These are phyloP conservation scores for Emydomyces testavorans DNA, from an alignment of 2,329 filamentous ascomycete species.

Conservation along the genomic window DNA sequence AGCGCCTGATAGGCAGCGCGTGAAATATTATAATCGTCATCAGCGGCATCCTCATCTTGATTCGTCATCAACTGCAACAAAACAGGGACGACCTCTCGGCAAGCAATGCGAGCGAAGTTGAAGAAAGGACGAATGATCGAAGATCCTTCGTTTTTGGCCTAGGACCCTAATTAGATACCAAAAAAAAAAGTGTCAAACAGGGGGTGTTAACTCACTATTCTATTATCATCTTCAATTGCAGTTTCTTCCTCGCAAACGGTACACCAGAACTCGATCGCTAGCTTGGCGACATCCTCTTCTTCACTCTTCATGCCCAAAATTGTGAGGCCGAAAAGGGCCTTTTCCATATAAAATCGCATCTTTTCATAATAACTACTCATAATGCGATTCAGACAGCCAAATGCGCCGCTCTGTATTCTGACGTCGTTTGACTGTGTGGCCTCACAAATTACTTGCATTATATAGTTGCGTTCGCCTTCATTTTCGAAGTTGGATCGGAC, in stretches of 20 bases:
- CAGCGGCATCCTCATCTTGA: constrained; percentile 91
- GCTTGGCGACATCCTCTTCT: constrained; percentile 94
- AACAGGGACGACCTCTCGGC: constrained; percentile 86
- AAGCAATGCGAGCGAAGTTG: constrained; percentile 89
- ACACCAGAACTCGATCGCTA: constrained; percentile 99
- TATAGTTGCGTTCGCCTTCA: constrained; percentile 98
- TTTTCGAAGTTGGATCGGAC: constrained; percentile 98
- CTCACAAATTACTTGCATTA: constrained; percentile 99
- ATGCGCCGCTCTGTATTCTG: constrained; percentile 88
- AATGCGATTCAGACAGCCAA: constrained; percentile 94
- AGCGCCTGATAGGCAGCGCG: constrained; percentile 93
- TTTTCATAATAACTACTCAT: constrained; percentile 99
- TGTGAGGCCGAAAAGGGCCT: constrained; percentile 92
- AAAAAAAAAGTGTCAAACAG: constrained; percentile 8
- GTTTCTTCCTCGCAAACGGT: constrained; percentile 99
- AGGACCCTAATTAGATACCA: constrained; percentile 4
- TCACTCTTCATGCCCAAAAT: constrained; percentile 98
- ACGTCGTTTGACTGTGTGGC: constrained; percentile 87
- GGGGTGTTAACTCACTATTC: constrained; percentile 45
- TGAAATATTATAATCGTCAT: constrained; percentile 96
- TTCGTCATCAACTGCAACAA: constrained; percentile 80
- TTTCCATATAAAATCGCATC: constrained; percentile 99
- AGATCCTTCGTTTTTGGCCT: constrained; percentile 56
- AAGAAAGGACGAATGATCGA: constrained; percentile 85
- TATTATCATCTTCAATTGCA: constrained; percentile 93